These are phyloP conservation scores for Aspergillus funiculosus DNA, from an alignment of 495 filamentous ascomycete species.

Conservation along the genomic window DNA sequence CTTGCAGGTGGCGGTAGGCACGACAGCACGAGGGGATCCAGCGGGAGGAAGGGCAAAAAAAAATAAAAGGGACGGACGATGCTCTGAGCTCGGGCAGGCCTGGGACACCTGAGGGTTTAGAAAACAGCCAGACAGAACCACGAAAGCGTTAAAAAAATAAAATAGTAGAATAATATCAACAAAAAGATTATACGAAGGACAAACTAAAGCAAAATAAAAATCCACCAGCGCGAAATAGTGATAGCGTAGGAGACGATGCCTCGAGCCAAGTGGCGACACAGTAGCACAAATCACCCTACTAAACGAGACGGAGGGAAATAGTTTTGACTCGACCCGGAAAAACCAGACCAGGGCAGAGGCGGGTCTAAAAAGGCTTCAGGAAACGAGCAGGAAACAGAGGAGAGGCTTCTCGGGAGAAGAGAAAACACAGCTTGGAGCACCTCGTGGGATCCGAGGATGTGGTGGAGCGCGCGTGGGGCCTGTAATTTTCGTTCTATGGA, in stretches of 20 bases:
- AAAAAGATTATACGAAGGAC: slow-evolving; percentile 13
- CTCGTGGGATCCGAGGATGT: slow-evolving; percentile 44
- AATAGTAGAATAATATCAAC: slow-evolving; percentile 10
- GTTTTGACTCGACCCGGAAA: slow-evolving; percentile 25
- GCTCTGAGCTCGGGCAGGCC: slow-evolving; percentile 20
- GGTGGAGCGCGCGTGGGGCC: slow-evolving; percentile 37
- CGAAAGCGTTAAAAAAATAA: slow-evolving; percentile 15
- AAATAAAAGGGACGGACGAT: slow-evolving; percentile 22
- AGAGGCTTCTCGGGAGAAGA: slow-evolving; percentile 26
- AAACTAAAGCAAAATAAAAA: slow-evolving; percentile 21
- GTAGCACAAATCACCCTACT: slow-evolving; percentile 27
- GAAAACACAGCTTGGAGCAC: slow-evolving; percentile 23
- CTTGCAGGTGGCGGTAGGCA: slow-evolving; percentile 45
- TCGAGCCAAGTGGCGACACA: slow-evolving; percentile 25
- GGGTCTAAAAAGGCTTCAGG: slow-evolving; percentile 29
- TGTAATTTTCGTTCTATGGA: slow-evolving; percentile 36
- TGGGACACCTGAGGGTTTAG: slow-evolving; percentile 23
- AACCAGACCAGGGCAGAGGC: slow-evolving; percentile 30
- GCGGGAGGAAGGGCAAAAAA: slow-evolving; percentile 24
- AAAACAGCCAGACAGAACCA: slow-evolving; percentile 23
- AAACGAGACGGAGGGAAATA: slow-evolving; percentile 28
- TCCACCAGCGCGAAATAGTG: slow-evolving; percentile 22
- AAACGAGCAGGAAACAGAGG: slow-evolving; percentile 15
- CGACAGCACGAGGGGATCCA: slow-evolving; percentile 32
- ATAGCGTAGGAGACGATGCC: slow-evolving; percentile 27